Base-by-base conservation (phyloP, 331 rosid genomes). In the Malus hybrid region DNA sequence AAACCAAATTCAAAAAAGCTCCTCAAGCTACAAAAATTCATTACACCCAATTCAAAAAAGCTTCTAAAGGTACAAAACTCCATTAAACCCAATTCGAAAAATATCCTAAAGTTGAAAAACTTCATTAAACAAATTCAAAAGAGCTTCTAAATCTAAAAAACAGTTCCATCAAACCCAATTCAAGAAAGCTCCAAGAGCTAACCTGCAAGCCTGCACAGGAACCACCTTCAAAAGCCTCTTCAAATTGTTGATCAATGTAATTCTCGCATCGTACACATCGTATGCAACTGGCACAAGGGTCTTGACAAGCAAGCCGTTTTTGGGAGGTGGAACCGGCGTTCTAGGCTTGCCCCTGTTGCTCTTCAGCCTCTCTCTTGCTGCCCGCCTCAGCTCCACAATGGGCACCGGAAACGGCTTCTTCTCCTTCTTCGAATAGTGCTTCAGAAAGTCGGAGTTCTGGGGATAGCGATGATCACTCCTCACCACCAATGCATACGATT, bases 351-450 rank as follows among this genome's bases (percentile, higher is more conserved):
- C 89, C 83, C 76, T 89, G 70, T 79, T 87, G 79, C 83, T 90
- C 89, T 95, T 92, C 68, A 85, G n/a, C 87, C 97, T 90, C 90
- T 95, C 93, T 82, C 97, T 86, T 15, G 97, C 97, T 19, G 92
- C 95, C 68, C 97, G 89, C 71, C 97, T 89, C 87, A 94, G 80
- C 75, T 92, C 97, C 71, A 95, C 80, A 36, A 95, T 73, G 57
- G 99, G 93, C 20, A 50, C 72, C 10, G 97, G 97, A 79, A 87
- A 94, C 20, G 97, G 97, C 75, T 94, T 94, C 81, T 90, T 92
- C 88, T 92, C 99, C 77, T 83, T 90, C 71, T 75, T 95, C 3
- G 93, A 85, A 84, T 90, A 92, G 56, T 80, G 82, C 34, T 82
- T 84, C 3, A 91, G 97, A 46, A 95, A 87, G 82, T 95, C 97